Conservation (phyloP, 2,329 filamentous ascomycete species). For the Trichophyton simii region DNA sequence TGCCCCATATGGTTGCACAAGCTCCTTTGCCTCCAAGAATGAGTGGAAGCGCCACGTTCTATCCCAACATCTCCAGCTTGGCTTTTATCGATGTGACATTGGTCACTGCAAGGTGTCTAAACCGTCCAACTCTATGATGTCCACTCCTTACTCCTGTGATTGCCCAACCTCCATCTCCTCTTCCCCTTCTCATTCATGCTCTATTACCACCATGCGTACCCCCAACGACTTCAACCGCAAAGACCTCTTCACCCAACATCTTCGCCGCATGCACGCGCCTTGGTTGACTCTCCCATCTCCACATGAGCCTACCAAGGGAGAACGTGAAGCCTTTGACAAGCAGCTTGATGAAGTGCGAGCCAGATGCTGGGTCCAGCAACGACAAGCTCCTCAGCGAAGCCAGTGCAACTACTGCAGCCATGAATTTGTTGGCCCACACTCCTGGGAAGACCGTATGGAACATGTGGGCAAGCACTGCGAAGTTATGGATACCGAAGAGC, state of each 20-base stretch:
- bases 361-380: slow-evolving; percentile 48
- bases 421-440: slow-evolving; percentile 48
- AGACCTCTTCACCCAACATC: slow-evolving; percentile 80
- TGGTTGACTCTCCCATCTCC: slow-evolving; percentile 25
- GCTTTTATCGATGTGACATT: slow-evolving; percentile 64
- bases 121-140: slow-evolving; percentile 15
- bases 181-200: neutral
- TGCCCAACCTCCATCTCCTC: slow-evolving; percentile 11
- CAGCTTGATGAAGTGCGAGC: slow-evolving; percentile 45
- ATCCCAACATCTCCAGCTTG: slow-evolving; percentile 64
- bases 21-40: slow-evolving; percentile 69
- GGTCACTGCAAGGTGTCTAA: slow-evolving; percentile 40
- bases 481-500: slow-evolving; percentile 34
- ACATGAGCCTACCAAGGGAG: slow-evolving; percentile 22
- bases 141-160: slow-evolving; percentile 17
- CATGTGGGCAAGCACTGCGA: slow-evolving; percentile 76
- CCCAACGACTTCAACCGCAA: slow-evolving; percentile 75
- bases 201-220: slow-evolving; percentile 17
- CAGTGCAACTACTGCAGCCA: slow-evolving; percentile 48
- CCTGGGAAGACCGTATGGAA: slow-evolving; percentile 77
- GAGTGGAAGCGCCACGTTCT: slow-evolving; percentile 88
- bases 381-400: slow-evolving; percentile 50
- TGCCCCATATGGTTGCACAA: slow-evolving; percentile 58
- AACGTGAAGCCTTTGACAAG: slow-evolving; percentile 35
- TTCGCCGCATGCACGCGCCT: slow-evolving; percentile 69